Base-by-base conservation (phyloP, 2,329 filamentous ascomycete species). In the Rhytidhysteron rufulum region DNA sequence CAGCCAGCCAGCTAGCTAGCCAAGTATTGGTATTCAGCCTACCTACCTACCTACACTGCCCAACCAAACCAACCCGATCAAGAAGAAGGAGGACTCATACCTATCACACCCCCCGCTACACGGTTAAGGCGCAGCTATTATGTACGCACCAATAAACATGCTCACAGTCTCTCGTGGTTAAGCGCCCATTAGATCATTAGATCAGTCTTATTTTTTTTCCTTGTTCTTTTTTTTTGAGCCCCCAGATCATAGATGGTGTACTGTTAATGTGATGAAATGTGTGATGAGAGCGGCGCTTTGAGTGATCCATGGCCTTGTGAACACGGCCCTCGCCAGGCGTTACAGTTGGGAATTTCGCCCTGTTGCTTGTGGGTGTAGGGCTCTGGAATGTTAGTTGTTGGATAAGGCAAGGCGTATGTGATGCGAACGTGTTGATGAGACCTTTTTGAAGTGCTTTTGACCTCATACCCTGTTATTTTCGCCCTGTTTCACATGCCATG, bases 401-500 rank as follows among this genome's bases (percentile, higher is more conserved):
- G 39, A 31, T 40, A 39, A 47, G 7, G 42, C 24, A 38, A 33
- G 25, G 27, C 37, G 17, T 20, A 31, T n/a, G 15, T 25, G 18
- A 32, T 40, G 27, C 32, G 21, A 37, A 25, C 41, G n/a, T 27
- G 8, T 27, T 27, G 24, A 13, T 50, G 49, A 51, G 44, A 50
- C 47, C 36, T 31, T 41, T 46, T 30, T 50, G 51, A 57, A 46
- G 43, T 41, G 37, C 24, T 27, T 27, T 27, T n/a, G 15, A 7
- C 15, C 30, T 15, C 30, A 8, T 32, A 15, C 30, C 30, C 42
- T 19, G 45, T 48, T 38, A 31, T 39, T 22, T 39, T 22, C 20
- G 33, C 40, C 35, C 41, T 51, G 55, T 58, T 52, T 57, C 54
- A 52, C 49, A n/a, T 51, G 41, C 51, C 55, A 55, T 57, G 54